phyloP scores from a whole-genome alignment of 768 basidiomycete species.

The Lenzites betulinus region DNA sequence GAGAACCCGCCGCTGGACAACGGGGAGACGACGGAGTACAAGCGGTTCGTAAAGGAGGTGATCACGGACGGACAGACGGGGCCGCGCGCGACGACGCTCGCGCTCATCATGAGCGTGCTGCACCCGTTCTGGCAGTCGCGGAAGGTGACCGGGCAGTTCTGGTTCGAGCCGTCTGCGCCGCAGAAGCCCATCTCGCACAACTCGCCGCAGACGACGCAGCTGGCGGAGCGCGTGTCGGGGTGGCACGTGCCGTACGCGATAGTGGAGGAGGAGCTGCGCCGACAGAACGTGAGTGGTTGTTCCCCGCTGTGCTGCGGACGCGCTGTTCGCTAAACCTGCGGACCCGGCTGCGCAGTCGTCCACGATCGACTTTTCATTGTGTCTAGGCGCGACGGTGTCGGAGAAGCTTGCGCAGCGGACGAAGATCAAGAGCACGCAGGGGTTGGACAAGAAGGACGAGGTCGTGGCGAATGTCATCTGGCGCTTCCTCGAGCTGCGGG shows the following conservation, averaged over 20 bases:
- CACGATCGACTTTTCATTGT: slow-evolving; percentile 94
- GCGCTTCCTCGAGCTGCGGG: slow-evolving; percentile 95
- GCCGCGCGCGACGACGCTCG: slow-evolving; percentile 88
- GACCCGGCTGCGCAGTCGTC: slow-evolving; percentile 66
- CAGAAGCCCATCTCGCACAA: slow-evolving; percentile 66
- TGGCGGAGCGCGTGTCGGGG: slow-evolving; percentile 82
- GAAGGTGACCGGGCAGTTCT: slow-evolving; percentile 72
- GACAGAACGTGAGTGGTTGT: slow-evolving; percentile 82
- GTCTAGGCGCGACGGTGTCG: slow-evolving; percentile 85
- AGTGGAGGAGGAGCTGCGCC: slow-evolving; percentile 91
- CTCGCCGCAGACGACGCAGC: slow-evolving; percentile 76
- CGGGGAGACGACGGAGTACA: slow-evolving; percentile 94
- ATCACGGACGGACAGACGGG: slow-evolving; percentile 94
- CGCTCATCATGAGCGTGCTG: slow-evolving; percentile 78
- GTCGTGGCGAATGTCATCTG: slow-evolving; percentile 97
- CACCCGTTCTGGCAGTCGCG: slow-evolving; percentile 81
- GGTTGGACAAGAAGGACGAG: slow-evolving; percentile 96
- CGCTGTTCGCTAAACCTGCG: slow-evolving; percentile 15
- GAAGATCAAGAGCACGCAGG: slow-evolving; percentile 57
- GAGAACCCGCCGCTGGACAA: slow-evolving; percentile 91
- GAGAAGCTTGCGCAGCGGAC: slow-evolving; percentile 84
- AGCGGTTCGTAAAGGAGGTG: slow-evolving; percentile 92
- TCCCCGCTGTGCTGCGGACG: slow-evolving; percentile 8
- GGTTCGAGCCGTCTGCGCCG: slow-evolving; percentile 63
- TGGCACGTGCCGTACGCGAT: slow-evolving; percentile 88